Percentiles rank a stretch among this genome's conserved stretches.
Conservation (phyloP, 2,329 filamentous ascomycete genomes). For the Alternaria rosae region DNA sequence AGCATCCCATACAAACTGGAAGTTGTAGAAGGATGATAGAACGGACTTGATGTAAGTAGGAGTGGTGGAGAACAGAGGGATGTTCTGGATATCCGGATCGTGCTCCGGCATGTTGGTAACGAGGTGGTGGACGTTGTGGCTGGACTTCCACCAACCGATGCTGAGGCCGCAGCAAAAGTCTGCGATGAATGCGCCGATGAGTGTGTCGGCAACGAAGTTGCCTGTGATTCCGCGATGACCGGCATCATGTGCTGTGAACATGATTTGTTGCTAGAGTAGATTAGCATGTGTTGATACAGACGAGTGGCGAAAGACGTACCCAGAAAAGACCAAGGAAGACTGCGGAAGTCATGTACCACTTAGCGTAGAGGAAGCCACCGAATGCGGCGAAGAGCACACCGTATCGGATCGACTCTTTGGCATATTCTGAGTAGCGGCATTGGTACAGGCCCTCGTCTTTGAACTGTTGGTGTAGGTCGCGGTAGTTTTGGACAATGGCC, state of each 20-base stretch:
- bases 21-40: conserved; percentile 83
- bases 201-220: conserved; percentile 64
- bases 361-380: conserved; percentile 53
- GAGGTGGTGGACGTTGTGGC: conserved; percentile 73
- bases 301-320: conserved; percentile 39
- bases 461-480: conserved; percentile 62
- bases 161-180: conserved; percentile 72
- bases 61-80: conserved; percentile 87
- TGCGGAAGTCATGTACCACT: conserved; percentile 67
- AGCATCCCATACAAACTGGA: conserved; percentile 78
- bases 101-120: conserved; percentile 67
- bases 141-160: conserved; percentile 74
- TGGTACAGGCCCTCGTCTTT: conserved; percentile 65
- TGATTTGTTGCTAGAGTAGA: conserved; percentile 66
- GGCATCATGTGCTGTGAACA: conserved; percentile 72
- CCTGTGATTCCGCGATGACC: conserved; percentile 69
- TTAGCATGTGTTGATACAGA: conserved; percentile 11
- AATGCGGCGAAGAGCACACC: conserved; percentile 60
- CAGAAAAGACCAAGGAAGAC: conserved; percentile 69
- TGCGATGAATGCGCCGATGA: conserved; percentile 69
- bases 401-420: conserved; percentile 66
- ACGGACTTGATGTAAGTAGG: conserved; percentile 79
- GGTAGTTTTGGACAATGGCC: conserved; percentile 64
- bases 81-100: conserved; percentile 61
- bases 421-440: conserved; percentile 66